Base-by-base conservation (phyloP, 805 yeast species). In the Candida coleopterorum region DNA sequence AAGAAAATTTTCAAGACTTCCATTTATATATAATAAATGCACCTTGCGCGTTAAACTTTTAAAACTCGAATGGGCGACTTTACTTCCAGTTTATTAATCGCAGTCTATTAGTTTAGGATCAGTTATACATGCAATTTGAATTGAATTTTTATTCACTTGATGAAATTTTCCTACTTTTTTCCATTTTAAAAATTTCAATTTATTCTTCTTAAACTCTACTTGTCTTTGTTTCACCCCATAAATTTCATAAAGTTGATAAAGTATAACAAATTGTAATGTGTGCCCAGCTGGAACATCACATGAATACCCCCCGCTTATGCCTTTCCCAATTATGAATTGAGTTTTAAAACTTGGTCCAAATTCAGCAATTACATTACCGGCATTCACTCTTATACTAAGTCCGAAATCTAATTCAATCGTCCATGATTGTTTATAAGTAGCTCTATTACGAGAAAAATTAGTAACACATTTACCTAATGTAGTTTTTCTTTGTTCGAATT, bases 371-470 rank as follows among this genome's bases (percentile, higher is more conserved):
- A 39, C n/a, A n/a, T 20, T 29, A 4, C 27, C 25, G 15, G 38
- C 32, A 33, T 39, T 40, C 12, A 39, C 9, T 25, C 34, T 30
- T 3, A 24, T 8, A 18, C 32, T 36, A 2, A 29, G 15, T 10
- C 40, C 39, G 9, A 35, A 25, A 11, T 28, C 37, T 12, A 27
- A n/a, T 12, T 35, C 37, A 17, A 39, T 32, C 4, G 37, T 15
- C 43, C 43, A 39, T 6, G 34, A 25, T 34, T 39, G 43, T 18
- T 14, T 31, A 29, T 39, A 36, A n/a, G 40, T 36, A 16, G 43
- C 43, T 36, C 24, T 20, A 29, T 35, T 23, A 4, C n/a, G 11
- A 3, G 37, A 31, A 18, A 25, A n/a, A 17, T 39, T 39, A 4
- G 33, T 31, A 7, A 39, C 34, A 25, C 43, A 39, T 15, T 26